These are phyloP conservation scores for Leccinum aurantiacum DNA, from an alignment of 768 basidiomycete genomes.

Conservation along the genomic window DNA sequence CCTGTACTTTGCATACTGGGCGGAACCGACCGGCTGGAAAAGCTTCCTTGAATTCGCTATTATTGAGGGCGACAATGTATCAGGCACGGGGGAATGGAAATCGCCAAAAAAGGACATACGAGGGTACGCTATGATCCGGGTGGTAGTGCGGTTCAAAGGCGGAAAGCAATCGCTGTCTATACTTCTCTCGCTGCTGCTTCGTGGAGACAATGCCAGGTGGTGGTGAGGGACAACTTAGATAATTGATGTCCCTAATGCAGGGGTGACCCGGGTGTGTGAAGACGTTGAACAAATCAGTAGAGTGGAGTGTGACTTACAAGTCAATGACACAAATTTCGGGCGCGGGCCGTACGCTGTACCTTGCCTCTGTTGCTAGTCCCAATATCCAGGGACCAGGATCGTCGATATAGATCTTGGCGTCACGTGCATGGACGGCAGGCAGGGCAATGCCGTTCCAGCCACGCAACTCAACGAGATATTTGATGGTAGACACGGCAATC, in stretches of 20 bases:
- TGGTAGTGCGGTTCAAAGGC: constrained; percentile 88
- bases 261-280: constrained; percentile 3
- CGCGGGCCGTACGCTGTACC: constrained; percentile 71
- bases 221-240: constrained; percentile 81
- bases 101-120: constrained; percentile 36
- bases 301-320: constrained; percentile 50
- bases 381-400: constrained; percentile 98
- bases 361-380: constrained; percentile 82
- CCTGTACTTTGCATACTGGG: constrained; percentile 87
- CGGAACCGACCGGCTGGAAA: constrained; percentile 92
- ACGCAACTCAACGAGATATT: constrained; percentile 87
- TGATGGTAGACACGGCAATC: constrained; percentile 88
- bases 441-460: constrained; percentile 92
- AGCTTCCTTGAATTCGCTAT: constrained; percentile 90
- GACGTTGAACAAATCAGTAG: constrained; percentile 1
- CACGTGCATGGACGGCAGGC: constrained; percentile 80
- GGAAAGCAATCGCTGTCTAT: constrained; percentile 66
- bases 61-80: constrained; percentile 10
- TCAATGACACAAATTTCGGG: constrained; percentile 88
- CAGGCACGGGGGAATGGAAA: neutral
- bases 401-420: constrained; percentile 90
- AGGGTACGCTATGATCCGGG: constrained; percentile 82
- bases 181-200: constrained; percentile 81
- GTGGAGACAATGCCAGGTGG: constrained; percentile 71
- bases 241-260: constrained; percentile 67